Conservation (phyloP, 2,329 filamentous ascomycete genomes). For the Hymenoscyphus fructigenus region DNA sequence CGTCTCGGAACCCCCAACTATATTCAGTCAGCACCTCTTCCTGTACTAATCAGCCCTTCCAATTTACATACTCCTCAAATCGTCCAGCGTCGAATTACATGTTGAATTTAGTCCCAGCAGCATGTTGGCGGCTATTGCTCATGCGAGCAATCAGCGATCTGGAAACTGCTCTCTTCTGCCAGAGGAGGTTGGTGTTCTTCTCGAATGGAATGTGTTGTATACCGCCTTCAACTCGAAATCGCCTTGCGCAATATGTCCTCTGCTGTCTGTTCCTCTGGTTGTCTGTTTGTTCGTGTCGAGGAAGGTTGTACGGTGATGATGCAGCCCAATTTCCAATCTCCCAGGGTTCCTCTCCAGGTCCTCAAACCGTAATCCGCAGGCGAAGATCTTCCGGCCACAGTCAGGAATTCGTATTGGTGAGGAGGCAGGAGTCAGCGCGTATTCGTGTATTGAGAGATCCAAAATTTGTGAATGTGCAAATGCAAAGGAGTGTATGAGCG, state of each 20-base stretch:
- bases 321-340: background rate
- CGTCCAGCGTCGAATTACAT: conserved; percentile 39
- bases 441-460: background rate
- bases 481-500: conserved; percentile 3
- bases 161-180: conserved; percentile 19
- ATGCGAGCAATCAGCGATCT: conserved; percentile 11
- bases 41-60: background rate
- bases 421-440: background rate
- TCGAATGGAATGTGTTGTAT: background rate
- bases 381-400: background rate
- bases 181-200: background rate
- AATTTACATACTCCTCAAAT: conserved; percentile 37
- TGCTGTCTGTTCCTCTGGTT: background rate
- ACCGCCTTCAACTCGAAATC: background rate
- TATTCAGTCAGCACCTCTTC: conserved; percentile 21
- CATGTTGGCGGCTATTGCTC: conserved; percentile 29
- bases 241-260: background rate
- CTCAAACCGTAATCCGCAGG: background rate
- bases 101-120: conserved; percentile 27
- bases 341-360: background rate
- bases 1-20: conserved; percentile 43
- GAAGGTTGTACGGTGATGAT: background rate
- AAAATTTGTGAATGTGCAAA: background rate
- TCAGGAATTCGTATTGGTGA: background rate
- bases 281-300: background rate